phyloP scores from a whole-genome alignment of 352 stramenopile genomes.

The Pythium insidiosum region DNA sequence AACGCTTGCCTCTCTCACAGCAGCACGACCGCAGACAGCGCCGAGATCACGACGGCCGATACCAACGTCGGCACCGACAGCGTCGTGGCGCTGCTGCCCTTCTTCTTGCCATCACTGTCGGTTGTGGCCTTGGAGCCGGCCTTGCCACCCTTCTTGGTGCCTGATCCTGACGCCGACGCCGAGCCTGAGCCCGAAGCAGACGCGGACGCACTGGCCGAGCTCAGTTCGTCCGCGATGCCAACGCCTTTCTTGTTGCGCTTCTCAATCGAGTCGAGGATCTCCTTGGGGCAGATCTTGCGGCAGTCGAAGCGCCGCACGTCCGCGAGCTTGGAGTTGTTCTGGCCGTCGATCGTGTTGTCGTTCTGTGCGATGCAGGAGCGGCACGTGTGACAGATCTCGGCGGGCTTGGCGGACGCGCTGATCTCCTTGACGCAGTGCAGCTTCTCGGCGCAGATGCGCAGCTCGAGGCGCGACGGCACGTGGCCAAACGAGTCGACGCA shows the following conservation, averaged over 20 bases:
- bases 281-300: slow-evolving; percentile 54
- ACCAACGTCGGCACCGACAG: slow-evolving; percentile 6
- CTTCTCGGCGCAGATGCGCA: slow-evolving; percentile 56
- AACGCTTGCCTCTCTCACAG: slow-evolving; percentile 11
- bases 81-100: neutral
- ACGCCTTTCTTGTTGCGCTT: slow-evolving; percentile 44
- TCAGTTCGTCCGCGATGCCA: slow-evolving; percentile 49
- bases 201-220: slow-evolving; percentile 12
- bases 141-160: neutral
- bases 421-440: slow-evolving; percentile 65
- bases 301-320: slow-evolving; percentile 66
- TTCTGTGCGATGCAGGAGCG: slow-evolving; percentile 76
- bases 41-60: slow-evolving; percentile 4
- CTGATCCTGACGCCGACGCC: neutral
- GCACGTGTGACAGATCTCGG: slow-evolving; percentile 74
- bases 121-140: neutral
- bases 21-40: slow-evolving; percentile 7
- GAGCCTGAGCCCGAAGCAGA: slow-evolving; percentile 19
- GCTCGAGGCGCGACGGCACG: slow-evolving; percentile 33
- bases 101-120: neutral
- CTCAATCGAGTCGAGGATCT: slow-evolving; percentile 53
- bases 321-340: slow-evolving; percentile 38
- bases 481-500: slow-evolving; percentile 66
- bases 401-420: slow-evolving; percentile 57
- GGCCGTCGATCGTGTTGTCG: too few species aligned